A percentile compares a stretch with the other conserved stretches of the same genome.
Conservation (phyloP, 768 basidiomycete species). For the Lactarius vividus region DNA sequence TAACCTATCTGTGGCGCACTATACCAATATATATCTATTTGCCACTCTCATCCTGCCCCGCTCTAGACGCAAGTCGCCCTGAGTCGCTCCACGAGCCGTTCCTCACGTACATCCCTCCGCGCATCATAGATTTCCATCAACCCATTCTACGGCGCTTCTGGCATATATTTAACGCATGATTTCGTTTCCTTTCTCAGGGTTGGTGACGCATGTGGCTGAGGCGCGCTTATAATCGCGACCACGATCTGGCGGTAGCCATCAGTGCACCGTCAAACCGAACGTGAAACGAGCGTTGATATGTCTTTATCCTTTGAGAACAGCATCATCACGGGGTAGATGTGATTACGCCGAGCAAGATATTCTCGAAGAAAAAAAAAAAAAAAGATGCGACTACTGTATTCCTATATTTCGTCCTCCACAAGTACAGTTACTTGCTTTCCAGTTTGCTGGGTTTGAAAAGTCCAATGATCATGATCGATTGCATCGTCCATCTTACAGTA, state of each 20-base stretch:
- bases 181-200: not conserved
- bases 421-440: not conserved
- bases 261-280: not conserved
- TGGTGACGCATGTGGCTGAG: slow-evolving; percentile 21
- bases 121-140: slow-evolving; percentile 5
- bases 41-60: not conserved
- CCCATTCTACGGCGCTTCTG: not conserved
- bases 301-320: not conserved
- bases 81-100: slow-evolving; percentile 1
- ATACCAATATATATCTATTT: slow-evolving; percentile 7
- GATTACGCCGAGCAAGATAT: not conserved
- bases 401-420: not conserved
- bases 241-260: not conserved
- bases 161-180: not conserved
- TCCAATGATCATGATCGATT: not conserved
- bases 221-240: slow-evolving; percentile 1
- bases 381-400: not conserved
- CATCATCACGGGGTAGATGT: not conserved
- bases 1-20: not conserved
- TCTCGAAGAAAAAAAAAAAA: not conserved
- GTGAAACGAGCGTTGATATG: slow-evolving; percentile 1
- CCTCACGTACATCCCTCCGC: not conserved
- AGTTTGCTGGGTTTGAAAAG: not conserved
- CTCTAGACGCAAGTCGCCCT: not conserved
- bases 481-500: not conserved